Evolutionary conservation across 1,139 yeast genomes (phyloP), one percentile per base, ranked within the genome.

Genomic region (Yamadazyma blattariae): DNA sequence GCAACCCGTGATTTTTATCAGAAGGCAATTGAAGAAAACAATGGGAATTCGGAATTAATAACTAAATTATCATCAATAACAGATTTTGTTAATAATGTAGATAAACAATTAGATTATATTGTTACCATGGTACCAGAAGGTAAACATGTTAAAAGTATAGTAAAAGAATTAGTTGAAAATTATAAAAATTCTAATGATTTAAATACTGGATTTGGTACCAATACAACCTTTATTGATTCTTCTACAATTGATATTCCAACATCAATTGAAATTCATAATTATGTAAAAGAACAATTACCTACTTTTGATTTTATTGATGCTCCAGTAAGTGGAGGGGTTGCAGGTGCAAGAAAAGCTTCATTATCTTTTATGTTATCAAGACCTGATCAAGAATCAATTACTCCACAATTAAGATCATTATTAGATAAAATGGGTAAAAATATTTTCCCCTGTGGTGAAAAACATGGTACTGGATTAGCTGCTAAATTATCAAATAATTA

Each of bases 91-190:
- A 58, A 55, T 11, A 61, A 59, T 6, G 74, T 69, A 9, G 73
- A 67, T 25, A 38, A 49, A 11, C 67, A 57, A 23, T 59, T 71
- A 52, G 74, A 67, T 44, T 68, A 46, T 37, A 59, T 77, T 26
- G 50, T 75, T 27, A 73, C 82, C 15, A 76, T 77, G 82, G 77
- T 77, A 7, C 82, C 82, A 1, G 81, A 74, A 48, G 80, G 82
- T 2, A 59, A 60, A 45, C 82, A 77, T 42, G 82, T 77, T 15
- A 56, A 59, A 40, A 56, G 55, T 1, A 70, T 76, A 2, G 67
- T 70, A 22, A 53, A 54, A 21, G 74, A 69, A 33, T 61, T 77
- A 36, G 61, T 64, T 10, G 46, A 51, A 13, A 20, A 7, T 17
- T 12, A 25, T 5, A 21, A 21, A 15, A 22, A 12, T 3, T 11